Conservation (phyloP, 257 asterid genomes). For the Solanum lignicaule region DNA sequence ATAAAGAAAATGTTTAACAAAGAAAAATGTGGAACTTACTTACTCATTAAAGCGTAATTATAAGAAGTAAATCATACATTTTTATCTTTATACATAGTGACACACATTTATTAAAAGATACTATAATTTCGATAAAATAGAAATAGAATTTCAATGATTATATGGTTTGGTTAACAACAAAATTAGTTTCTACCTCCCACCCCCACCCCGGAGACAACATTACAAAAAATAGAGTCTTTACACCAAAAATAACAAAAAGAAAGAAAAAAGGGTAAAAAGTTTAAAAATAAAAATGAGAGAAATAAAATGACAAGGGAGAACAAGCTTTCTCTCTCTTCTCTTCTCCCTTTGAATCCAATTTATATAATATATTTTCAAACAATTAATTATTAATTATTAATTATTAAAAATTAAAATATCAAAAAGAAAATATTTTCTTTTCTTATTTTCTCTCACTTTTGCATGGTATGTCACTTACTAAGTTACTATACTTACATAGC, state of each 20-base stretch:
- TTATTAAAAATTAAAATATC: neutral
- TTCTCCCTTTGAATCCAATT: neutral
- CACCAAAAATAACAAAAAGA: neutral
- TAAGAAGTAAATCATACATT: neutral
- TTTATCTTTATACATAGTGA: neutral
- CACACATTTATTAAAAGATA: neutral
- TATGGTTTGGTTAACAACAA: neutral
- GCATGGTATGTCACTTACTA: conserved; percentile 10
- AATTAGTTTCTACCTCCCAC: neutral
- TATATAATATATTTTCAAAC: neutral
- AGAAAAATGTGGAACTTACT: neutral
- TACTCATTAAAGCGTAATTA: neutral
- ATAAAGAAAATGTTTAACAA: neutral
- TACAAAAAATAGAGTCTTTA: neutral
- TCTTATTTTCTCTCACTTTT: neutral
- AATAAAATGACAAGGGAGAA: neutral
- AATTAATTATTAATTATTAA: neutral
- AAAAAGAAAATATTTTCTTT: neutral
- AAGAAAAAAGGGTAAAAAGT: neutral
- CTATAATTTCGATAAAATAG: neutral
- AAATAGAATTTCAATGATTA: neutral
- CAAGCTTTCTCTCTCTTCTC: neutral
- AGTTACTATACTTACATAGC: neutral
- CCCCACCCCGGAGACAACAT: neutral
- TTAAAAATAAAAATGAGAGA: neutral